These are phyloP conservation scores for Hyphopichia pseudoburtonii DNA, from an alignment of 1,139 yeast species.

Conservation along the genomic window DNA sequence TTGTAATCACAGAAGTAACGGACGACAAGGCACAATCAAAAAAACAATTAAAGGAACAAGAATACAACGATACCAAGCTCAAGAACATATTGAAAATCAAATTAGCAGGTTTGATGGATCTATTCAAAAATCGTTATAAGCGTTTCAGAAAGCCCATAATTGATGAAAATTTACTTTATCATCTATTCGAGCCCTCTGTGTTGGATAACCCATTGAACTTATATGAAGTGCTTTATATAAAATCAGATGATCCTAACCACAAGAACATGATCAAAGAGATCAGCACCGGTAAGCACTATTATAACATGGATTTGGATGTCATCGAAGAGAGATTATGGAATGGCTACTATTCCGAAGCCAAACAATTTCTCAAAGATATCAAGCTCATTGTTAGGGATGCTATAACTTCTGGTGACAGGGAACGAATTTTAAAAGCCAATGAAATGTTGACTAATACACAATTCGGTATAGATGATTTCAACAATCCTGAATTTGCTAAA, in stretches of 20 bases:
- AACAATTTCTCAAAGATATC: conserved; percentile 81
- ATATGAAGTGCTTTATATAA: conserved; percentile 52
- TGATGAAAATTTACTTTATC: conserved; percentile 71
- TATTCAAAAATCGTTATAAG: conserved; percentile 81
- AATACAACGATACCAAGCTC: conserved; percentile 73
- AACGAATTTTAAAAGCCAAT: conserved; percentile 80
- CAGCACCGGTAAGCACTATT: conserved; percentile 67
- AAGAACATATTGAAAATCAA: conserved; percentile 84
- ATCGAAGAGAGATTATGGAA: conserved; percentile 96
- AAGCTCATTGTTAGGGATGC: conserved; percentile 84
- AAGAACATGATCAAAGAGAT: conserved; percentile 76
- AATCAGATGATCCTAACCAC: conserved; percentile 50
- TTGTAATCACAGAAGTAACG: conserved; percentile 17
- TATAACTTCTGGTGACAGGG: conserved; percentile 74
- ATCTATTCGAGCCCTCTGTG: conserved; percentile 67
- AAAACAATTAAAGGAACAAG: conserved; percentile 50
- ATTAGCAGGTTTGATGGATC: conserved; percentile 84
- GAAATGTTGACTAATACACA: conserved; percentile 97
- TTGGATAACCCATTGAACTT: conserved; percentile 36
- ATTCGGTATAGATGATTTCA: conserved; percentile 90
- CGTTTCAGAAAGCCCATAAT: conserved; percentile 87
- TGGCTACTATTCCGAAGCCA: conserved; percentile 92
- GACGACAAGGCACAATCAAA: conserved; percentile 20
- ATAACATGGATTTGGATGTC: conserved; percentile 90
- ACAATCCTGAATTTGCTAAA: conserved; percentile 65